These are phyloP conservation scores for Geoglossum cookeanum DNA, from an alignment of 2,329 filamentous ascomycete species.

Conservation along the genomic window DNA sequence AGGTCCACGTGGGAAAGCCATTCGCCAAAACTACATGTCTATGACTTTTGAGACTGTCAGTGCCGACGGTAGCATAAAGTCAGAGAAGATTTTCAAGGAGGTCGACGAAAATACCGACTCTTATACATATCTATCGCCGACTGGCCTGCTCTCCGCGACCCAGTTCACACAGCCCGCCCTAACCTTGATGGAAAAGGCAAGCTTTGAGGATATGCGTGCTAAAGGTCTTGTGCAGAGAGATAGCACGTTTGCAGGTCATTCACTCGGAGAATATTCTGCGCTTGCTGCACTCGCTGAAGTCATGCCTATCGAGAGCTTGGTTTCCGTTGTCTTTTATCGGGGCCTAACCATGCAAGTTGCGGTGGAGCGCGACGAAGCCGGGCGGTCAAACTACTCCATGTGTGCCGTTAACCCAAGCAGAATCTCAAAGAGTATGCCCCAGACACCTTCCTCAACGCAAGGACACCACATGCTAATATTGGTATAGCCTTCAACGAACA, in stretches of 20 bases:
- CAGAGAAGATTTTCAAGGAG: constrained; percentile 98
- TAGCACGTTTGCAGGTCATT: constrained; percentile 95
- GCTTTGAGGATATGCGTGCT: constrained; percentile 95
- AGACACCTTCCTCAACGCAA: not conserved
- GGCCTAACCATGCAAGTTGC: constrained; percentile 98
- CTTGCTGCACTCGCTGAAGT: constrained; percentile 91
- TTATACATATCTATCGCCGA: constrained; percentile 93
- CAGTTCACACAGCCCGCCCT: constrained; percentile 97
- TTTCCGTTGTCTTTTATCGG: constrained; percentile 98
- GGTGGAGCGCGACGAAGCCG: constrained; percentile 82
- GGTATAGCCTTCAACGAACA: constrained; percentile 71
- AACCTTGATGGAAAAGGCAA: constrained; percentile 98
- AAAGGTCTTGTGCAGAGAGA: constrained; percentile 92
- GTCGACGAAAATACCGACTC: constrained; percentile 82
- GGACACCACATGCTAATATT: not conserved
- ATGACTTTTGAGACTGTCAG: constrained; percentile 99
- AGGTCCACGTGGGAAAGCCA: constrained; percentile 88
- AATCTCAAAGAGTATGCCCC: constrained; percentile 55
- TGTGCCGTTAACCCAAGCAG: constrained; percentile 96
- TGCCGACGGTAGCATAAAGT: constrained; percentile 81
- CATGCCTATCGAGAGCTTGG: constrained; percentile 97
- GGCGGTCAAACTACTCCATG: constrained; percentile 97
- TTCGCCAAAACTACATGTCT: constrained; percentile 97
- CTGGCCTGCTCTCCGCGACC: constrained; percentile 83
- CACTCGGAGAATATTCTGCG: constrained; percentile 93